Evolutionary conservation across 148 eudicot genomes (phyloP).

Genomic region (Camellia japonica): DNA sequence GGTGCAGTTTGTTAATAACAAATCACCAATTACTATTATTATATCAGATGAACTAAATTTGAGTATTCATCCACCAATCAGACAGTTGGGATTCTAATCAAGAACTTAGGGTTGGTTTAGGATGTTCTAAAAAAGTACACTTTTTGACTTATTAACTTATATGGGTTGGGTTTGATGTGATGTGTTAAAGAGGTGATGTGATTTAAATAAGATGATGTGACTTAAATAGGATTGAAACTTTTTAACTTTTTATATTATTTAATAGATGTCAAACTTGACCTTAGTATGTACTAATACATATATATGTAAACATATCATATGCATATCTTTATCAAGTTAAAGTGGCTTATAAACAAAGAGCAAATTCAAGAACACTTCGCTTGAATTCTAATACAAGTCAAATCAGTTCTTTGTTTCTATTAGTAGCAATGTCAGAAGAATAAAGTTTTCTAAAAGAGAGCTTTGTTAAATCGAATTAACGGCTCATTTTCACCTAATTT

Average conservation of each 20-base stretch:
- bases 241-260: no score
- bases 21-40: not conserved
- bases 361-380: slow-evolving; percentile 10
- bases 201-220: no score
- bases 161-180: no score
- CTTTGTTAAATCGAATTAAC: not conserved
- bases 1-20: not conserved
- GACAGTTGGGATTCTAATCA: not conserved
- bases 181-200: no score
- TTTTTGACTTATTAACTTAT: no score
- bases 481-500: not conserved
- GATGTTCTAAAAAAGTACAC: no score
- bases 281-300: no score
- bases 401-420: not conserved
- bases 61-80: not conserved
- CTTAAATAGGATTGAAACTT: no score
- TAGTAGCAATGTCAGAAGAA: not conserved
- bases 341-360: slow-evolving; percentile 34
- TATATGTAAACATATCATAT: not conserved
- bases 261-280: no score
- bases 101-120: no score
- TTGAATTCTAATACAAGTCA: slow-evolving; percentile 37
- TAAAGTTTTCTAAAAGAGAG: slow-evolving; percentile 5
- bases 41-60: not conserved
- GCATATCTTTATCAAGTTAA: slow-evolving; percentile 1